Conservation (phyloP, 169 alveolate species). For the Plasmodium knowlesi region DNA sequence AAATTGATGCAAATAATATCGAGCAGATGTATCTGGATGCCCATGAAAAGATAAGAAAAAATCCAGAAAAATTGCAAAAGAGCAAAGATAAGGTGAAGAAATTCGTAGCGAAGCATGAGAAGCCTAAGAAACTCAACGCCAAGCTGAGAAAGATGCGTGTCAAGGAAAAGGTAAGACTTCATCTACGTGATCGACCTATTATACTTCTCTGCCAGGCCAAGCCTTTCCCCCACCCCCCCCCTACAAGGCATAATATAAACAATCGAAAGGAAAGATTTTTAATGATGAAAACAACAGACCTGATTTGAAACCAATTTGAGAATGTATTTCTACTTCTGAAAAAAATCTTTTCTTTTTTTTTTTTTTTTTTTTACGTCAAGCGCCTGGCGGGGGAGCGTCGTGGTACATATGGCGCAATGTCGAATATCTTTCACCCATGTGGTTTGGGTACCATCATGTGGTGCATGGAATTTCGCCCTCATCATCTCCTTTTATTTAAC, state of each 20-base stretch:
- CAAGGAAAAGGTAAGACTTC: slow-evolving; percentile 88
- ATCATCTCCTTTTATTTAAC: not conserved
- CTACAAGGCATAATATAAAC: no score
- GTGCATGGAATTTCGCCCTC: not conserved
- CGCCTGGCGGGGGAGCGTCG: not conserved
- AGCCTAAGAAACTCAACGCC: slow-evolving; percentile 90
- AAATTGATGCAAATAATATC: slow-evolving; percentile 94
- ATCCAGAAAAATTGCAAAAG: slow-evolving; percentile 92
- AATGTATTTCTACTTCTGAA: slow-evolving; percentile 36
- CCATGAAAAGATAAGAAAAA: slow-evolving; percentile 96
- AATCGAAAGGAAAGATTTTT: slow-evolving; percentile 13
- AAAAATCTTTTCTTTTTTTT: slow-evolving; percentile 6
- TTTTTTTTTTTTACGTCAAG: no score
- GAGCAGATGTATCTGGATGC: slow-evolving; percentile 97
- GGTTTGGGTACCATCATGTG: not conserved
- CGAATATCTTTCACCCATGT: no score
- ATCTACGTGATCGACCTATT: no score
- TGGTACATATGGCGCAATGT: not conserved
- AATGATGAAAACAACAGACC: slow-evolving; percentile 74
- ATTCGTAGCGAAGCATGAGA: slow-evolving; percentile 91
- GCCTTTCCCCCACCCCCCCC: no score
- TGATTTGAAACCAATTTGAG: slow-evolving; percentile 75
- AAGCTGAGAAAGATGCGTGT: slow-evolving; percentile 94
- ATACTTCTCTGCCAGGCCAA: not conserved
- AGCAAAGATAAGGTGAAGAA: slow-evolving; percentile 89